Conservation (phyloP, 257 asterid species). For the Leonotis leonurus region DNA sequence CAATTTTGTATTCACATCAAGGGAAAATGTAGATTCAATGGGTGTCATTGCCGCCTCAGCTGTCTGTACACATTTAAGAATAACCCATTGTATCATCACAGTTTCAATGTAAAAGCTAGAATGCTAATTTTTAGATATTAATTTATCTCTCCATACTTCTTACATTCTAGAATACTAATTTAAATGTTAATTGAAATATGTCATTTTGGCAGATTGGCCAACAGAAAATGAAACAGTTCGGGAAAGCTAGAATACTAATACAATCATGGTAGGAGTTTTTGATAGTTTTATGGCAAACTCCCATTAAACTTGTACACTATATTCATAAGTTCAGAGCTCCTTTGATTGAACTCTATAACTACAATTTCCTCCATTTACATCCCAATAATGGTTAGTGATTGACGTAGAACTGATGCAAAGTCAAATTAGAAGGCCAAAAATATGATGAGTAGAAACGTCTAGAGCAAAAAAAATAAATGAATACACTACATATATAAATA, state of each 20-base stretch:
- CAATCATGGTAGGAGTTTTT: not conserved
- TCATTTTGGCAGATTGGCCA: not conserved
- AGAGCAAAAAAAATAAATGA: too few relatives aligned
- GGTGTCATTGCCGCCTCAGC: slow-evolving; percentile 99
- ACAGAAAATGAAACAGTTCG: not conserved
- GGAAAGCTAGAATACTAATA: not conserved
- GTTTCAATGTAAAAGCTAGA: not conserved
- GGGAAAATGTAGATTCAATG: slow-evolving; percentile 92
- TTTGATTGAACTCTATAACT: not conserved
- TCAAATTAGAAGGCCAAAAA: not conserved
- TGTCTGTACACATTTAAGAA: slow-evolving; percentile 47
- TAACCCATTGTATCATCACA: not conserved
- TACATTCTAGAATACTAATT: not conserved
- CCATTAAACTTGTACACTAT: not conserved
- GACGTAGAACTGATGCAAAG: not conserved
- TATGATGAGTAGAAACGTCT: not conserved
- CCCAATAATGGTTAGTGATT: not conserved
- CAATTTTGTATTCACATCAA: slow-evolving; percentile 81
- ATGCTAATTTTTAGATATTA: not conserved
- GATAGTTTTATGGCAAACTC: not conserved
- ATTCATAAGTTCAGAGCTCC: not conserved
- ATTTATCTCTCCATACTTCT: not conserved
- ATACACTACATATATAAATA: too few relatives aligned
- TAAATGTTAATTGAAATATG: too few relatives aligned
- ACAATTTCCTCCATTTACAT: not conserved